These are phyloP conservation scores for Coprinellus aureogranulatus DNA, from an alignment of 768 basidiomycete genomes.

Conservation along the genomic window DNA sequence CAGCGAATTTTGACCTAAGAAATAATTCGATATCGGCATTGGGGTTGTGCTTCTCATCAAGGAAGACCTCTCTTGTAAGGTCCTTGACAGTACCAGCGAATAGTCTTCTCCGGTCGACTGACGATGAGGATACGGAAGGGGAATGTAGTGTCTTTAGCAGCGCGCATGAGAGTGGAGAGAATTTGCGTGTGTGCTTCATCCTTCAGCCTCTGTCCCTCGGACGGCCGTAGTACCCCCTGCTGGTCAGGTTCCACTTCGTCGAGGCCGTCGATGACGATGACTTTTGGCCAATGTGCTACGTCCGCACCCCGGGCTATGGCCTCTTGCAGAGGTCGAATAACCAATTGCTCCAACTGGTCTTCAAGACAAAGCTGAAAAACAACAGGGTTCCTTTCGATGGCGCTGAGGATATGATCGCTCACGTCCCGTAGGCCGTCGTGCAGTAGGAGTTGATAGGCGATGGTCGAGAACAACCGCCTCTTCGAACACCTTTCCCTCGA, in stretches of 20 bases:
- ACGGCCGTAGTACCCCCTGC: neutral
- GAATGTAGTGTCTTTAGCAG: neutral
- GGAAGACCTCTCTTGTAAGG: neutral
- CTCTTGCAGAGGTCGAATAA: neutral
- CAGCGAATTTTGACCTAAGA: neutral
- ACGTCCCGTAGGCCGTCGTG: neutral
- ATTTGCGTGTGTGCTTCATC: neutral
- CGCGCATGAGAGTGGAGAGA: neutral
- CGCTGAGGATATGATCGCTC: neutral
- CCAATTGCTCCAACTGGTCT: neutral
- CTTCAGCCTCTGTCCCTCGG: neutral
- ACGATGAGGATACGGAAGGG: constrained; percentile 4
- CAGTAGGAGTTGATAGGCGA: neutral
- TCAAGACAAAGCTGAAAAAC: neutral
- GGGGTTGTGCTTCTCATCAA: constrained; percentile 2
- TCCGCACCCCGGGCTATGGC: too few species aligned
- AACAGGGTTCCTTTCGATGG: neutral
- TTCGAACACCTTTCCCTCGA: neutral
- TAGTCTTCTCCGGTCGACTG: constrained; percentile 5
- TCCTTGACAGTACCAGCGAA: neutral
- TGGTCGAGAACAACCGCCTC: neutral
- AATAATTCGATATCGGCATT: neutral
- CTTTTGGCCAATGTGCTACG: neutral
- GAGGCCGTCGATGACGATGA: constrained; percentile 11
- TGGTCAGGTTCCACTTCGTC: constrained; percentile 7